phyloP scores from a whole-genome alignment of 1,284 basidiomycete species.

The Cryptococcus deneoformans region DNA sequence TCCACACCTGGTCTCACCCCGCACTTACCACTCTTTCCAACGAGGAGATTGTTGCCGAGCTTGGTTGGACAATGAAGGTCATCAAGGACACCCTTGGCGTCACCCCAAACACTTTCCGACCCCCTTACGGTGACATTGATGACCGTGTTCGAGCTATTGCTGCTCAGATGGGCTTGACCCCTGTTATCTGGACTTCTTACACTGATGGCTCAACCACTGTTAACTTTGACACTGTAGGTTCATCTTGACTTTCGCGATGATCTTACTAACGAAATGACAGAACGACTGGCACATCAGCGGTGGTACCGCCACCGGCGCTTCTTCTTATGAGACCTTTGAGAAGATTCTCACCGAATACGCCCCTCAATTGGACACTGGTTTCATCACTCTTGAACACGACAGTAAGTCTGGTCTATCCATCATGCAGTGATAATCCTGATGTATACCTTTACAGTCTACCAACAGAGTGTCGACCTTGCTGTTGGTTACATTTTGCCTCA shows the following conservation, averaged over 20 bases:
- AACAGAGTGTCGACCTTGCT: conserved; percentile 82
- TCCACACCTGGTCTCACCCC: conserved; percentile 39
- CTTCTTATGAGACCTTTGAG: conserved; percentile 54
- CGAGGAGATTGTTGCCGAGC: conserved; percentile 84
- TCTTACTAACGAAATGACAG: conserved; percentile 2
- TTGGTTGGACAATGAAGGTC: conserved; percentile 85
- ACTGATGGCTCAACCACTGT: conserved; percentile 35
- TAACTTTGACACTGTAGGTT: conserved; percentile 72
- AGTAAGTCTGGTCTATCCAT: neutral
- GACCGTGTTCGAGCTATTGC: conserved; percentile 85
- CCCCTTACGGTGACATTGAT: conserved; percentile 63
- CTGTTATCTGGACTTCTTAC: conserved; percentile 47
- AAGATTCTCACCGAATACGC: conserved; percentile 47
- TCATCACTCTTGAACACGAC: conserved; percentile 60
- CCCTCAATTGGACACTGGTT: conserved; percentile 56
- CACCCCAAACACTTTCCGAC: conserved; percentile 73
- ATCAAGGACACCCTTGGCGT: conserved; percentile 81
- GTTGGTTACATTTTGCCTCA: conserved; percentile 77
- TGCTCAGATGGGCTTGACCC: conserved; percentile 46
- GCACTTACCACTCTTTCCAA: conserved; percentile 71
- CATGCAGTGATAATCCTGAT: neutral
- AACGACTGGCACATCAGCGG: conserved; percentile 79
- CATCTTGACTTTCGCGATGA: neutral
- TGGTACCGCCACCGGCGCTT: conserved; percentile 62
- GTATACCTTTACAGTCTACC: conserved; percentile 53